Percentiles rank a stretch among this genome's conserved stretches.
These are phyloP conservation scores for Sclerotinia sclerotiorum DNA, from an alignment of 2,329 filamentous ascomycete genomes.

Conservation along the genomic window DNA sequence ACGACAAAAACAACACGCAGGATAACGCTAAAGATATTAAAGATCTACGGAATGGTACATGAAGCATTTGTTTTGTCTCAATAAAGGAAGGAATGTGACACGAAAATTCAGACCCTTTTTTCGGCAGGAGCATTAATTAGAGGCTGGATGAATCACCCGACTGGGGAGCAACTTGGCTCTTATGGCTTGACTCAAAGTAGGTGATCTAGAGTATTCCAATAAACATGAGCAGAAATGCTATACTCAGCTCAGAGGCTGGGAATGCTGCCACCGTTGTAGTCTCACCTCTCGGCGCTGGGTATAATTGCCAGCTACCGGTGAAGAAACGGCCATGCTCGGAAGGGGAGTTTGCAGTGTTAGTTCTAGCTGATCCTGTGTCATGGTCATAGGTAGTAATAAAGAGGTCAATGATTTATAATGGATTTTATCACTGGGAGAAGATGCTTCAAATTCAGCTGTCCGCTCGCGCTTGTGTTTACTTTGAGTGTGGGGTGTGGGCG, in stretches of 20 bases:
- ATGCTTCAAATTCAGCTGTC: neutral
- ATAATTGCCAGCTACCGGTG: neutral
- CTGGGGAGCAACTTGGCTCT: neutral
- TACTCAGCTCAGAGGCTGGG: slow-evolving; percentile 4
- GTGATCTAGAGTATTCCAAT: no score
- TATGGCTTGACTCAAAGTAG: neutral
- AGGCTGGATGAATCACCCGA: slow-evolving; percentile 12
- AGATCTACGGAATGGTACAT: neutral
- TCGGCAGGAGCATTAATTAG: slow-evolving; percentile 12
- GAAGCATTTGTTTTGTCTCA: slow-evolving; percentile 14
- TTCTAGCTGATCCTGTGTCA: neutral
- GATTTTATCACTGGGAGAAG: neutral
- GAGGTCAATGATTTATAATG: neutral
- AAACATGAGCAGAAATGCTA: neutral
- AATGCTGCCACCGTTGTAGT: neutral
- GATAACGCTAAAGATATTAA: neutral
- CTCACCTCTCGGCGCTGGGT: neutral
- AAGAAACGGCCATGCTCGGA: neutral
- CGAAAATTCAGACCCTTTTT: neutral
- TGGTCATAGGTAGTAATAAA: neutral
- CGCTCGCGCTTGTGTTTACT: neutral
- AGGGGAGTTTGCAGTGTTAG: neutral
- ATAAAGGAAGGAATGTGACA: slow-evolving; percentile 20
- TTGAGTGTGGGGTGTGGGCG: neutral
- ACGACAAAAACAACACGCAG: neutral